A percentile compares a stretch with the other conserved stretches of the same genome.
These are phyloP conservation scores for Chrysanthemum lavandulifolium DNA, from an alignment of 129 eudicot genomes.

Conservation along the genomic window DNA sequence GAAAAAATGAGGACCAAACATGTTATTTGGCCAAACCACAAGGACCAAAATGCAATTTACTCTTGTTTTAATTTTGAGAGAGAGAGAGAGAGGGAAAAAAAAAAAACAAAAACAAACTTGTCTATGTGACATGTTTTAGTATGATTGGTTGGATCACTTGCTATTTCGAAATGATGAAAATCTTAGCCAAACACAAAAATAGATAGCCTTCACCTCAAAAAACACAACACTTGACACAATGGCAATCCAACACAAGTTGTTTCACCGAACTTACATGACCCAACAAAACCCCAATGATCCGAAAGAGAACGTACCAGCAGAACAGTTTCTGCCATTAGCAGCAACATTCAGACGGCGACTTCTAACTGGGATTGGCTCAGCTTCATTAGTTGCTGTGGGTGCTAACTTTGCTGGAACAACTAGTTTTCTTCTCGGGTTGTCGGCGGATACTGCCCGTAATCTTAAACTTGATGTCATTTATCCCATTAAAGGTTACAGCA, in stretches of 20 bases:
- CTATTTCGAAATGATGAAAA: background rate
- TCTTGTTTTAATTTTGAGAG: too few species aligned
- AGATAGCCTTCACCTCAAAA: conserved; percentile 11
- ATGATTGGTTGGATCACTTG: conserved; percentile 4
- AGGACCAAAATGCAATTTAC: too few species aligned
- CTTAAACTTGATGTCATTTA: conserved; percentile 87
- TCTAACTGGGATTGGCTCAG: conserved; percentile 70
- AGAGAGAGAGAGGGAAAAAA: too few species aligned
- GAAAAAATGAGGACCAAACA: too few species aligned
- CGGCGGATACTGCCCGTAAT: conserved; percentile 65
- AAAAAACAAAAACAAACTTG: too few species aligned
- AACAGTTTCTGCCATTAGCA: conserved; percentile 64
- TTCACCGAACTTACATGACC: conserved; percentile 37
- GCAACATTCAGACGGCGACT: conserved; percentile 69
- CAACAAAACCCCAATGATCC: conserved; percentile 51
- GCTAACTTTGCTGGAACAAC: conserved; percentile 87
- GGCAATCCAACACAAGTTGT: conserved; percentile 29
- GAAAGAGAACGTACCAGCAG: conserved; percentile 54
- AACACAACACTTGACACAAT: conserved; percentile 12
- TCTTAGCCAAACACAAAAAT: conserved; percentile 8
- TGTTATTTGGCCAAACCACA: too few species aligned
- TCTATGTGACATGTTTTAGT: conserved; percentile 10
- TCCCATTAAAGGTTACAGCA: conserved; percentile 68
- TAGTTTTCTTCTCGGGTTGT: conserved; percentile 76
- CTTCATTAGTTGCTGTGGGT: conserved; percentile 75